These are phyloP conservation scores for Gliomastix tumulicola DNA, from an alignment of 2,329 filamentous ascomycete species.

Conservation along the genomic window DNA sequence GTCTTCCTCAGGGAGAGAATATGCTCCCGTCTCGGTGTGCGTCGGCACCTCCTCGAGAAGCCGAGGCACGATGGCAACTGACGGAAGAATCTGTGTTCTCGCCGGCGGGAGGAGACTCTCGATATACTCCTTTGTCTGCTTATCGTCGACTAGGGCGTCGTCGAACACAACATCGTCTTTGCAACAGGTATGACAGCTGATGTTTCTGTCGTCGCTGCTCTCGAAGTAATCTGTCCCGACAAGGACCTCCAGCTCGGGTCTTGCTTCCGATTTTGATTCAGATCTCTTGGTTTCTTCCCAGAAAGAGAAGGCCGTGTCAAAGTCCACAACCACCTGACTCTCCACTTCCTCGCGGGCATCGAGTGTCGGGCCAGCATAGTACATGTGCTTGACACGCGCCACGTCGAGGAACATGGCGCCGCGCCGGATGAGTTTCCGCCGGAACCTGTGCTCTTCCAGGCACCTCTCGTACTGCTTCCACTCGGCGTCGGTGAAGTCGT, in stretches of 20 bases:
- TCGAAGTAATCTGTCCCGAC: neutral
- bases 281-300: too few species aligned
- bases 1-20: slow-evolving; percentile 1
- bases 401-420: neutral
- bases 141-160: too few species aligned
- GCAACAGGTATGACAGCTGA: neutral
- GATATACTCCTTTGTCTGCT: too few species aligned
- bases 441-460: too few species aligned
- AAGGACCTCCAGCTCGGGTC: slow-evolving; percentile 2
- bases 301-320: slow-evolving; percentile 2
- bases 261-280: too few species aligned
- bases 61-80: neutral
- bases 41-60: slow-evolving; percentile 3
- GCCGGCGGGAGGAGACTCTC: too few species aligned
- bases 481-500: neutral
- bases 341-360: slow-evolving; percentile 3
- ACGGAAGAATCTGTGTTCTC: too few species aligned
- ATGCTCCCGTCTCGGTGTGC: slow-evolving; percentile 1
- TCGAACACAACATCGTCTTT: too few species aligned
- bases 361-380: neutral
- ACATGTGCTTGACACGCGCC: neutral
- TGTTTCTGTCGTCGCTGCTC: neutral
- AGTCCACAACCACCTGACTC: slow-evolving; percentile 4
- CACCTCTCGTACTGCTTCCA: too few species aligned
- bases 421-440: neutral